Conservation (phyloP, 345 rosid genomes). For the Pelargonium nanum region DNA sequence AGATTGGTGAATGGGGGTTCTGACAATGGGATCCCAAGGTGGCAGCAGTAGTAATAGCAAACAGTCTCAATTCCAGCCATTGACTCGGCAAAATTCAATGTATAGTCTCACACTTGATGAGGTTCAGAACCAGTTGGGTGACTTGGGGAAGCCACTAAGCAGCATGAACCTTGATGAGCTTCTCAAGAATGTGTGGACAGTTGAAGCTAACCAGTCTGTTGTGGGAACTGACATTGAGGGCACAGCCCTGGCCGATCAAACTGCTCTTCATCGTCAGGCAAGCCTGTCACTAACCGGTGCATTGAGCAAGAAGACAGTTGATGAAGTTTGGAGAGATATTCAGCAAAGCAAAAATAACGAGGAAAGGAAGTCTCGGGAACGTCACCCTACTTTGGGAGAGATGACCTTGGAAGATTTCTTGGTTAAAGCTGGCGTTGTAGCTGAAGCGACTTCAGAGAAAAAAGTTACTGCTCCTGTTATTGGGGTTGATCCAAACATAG, state of each 20-base stretch:
- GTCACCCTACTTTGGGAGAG: slow-evolving; percentile 78
- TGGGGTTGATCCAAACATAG: slow-evolving; percentile 11
- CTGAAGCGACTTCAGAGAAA: slow-evolving; percentile 43
- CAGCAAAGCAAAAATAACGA: slow-evolving; percentile 57
- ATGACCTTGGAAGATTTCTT: slow-evolving; percentile 98
- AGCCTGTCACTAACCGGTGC: slow-evolving; percentile 55
- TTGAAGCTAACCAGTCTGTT: slow-evolving; percentile 62
- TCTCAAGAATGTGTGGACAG: slow-evolving; percentile 78
- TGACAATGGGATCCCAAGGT: slow-evolving; percentile 54
- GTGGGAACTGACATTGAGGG: slow-evolving; percentile 37
- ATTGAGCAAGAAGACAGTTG: slow-evolving; percentile 87
- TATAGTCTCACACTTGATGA: slow-evolving; percentile 89
- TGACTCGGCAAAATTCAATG: slow-evolving; percentile 62
- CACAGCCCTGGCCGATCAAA: slow-evolving; percentile 25
- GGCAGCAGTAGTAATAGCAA: slow-evolving; percentile 45
- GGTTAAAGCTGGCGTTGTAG: slow-evolving; percentile 86
- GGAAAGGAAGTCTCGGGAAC: slow-evolving; percentile 51
- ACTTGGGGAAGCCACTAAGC: slow-evolving; percentile 75
- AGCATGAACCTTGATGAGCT: slow-evolving; percentile 97
- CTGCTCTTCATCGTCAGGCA: slow-evolving; percentile 53
- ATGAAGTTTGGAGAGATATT: slow-evolving; percentile 95
- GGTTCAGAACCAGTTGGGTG: slow-evolving; percentile 82
- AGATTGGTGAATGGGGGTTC: slow-evolving; percentile 34
- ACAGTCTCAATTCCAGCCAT: slow-evolving; percentile 48
- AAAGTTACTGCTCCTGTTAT: slow-evolving; percentile 24